These are phyloP conservation scores for Willaertia magna DNA, from an alignment of 208 protist genomes.

Conservation along the genomic window DNA sequence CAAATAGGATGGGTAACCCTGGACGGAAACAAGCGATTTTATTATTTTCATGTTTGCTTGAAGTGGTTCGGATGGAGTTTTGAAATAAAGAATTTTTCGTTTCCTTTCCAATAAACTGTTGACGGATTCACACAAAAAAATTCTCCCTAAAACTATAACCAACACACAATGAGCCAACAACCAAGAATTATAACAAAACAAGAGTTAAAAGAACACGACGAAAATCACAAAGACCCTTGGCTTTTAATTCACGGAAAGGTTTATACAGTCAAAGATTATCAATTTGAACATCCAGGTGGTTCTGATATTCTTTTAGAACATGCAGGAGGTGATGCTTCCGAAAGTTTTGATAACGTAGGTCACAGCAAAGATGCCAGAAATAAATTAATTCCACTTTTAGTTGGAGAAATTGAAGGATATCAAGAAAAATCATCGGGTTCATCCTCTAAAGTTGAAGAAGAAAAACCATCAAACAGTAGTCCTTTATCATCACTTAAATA, in stretches of 20 bases:
- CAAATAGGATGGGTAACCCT: too few relatives aligned
- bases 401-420: neutral
- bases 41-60: too few relatives aligned
- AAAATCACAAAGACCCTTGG: constrained; percentile 30
- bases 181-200: neutral
- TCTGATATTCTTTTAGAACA: constrained; percentile 58
- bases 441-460: neutral
- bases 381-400: neutral
- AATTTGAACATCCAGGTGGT: constrained; percentile 69
- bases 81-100: too few relatives aligned
- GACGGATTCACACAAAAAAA: too few relatives aligned
- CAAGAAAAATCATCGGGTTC: neutral
- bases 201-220: neutral
- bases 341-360: constrained; percentile 49
- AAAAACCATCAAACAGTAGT: neutral
- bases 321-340: constrained; percentile 58
- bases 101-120: too few relatives aligned
- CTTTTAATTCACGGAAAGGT: constrained; percentile 65
- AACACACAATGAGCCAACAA: too few relatives aligned
- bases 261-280: constrained; percentile 62
- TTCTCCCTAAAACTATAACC: too few relatives aligned
- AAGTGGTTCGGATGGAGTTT: too few relatives aligned
- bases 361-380: neutral
- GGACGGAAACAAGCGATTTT: too few relatives aligned
- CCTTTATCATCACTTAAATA: neutral